Evolutionary conservation across 179 eudicot species (phyloP), one percentile per base, ranked within the genome.

Genomic region (Nepenthes alata): DNA sequence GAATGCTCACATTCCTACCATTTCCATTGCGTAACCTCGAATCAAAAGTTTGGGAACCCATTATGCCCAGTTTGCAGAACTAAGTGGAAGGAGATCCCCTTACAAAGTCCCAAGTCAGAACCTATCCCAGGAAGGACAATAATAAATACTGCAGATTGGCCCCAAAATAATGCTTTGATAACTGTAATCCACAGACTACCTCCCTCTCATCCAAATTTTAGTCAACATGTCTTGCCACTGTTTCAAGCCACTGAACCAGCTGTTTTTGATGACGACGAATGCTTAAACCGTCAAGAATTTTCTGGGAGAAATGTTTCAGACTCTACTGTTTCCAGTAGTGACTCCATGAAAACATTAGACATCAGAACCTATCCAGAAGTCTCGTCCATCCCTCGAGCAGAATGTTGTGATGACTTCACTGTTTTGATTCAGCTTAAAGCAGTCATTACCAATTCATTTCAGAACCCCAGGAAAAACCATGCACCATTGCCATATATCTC

Each of bases 1-100:
- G 88, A 85, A 59, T 85, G 91, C 79, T 76, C 85, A 0, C 91
- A 85, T 64, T 69, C 91, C 35, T 85, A 83, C 72, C 91, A 85
- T 64, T 85, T 85, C 73, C 85, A 80, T 12, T 85, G 91, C 70
- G 78, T 85, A 53, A 70, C 88, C 3, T 83, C 88, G 7, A 80
- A 78, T 47, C 88, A 83, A 11, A 77, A 80, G 67, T 82, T 80
- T 59, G 91, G 91, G 5, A 85, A 78, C 63, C 84, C 75, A 63
- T 59, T 70, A 44, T 85, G 91, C 70, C 91, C 91, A 4, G 72
- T 85, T 63, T 85, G 91, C 76, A 69, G 91, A 48, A 82, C 85
- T 6, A 83, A 66, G 52, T 85, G 91, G 91, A 85, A 76, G 60
- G 88, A 85, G 65, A 74, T 85, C 37, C 91, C 91, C 44, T 72